These are phyloP conservation scores for Epichloe glyceriae DNA, from an alignment of 2,329 filamentous ascomycete genomes.

Conservation along the genomic window DNA sequence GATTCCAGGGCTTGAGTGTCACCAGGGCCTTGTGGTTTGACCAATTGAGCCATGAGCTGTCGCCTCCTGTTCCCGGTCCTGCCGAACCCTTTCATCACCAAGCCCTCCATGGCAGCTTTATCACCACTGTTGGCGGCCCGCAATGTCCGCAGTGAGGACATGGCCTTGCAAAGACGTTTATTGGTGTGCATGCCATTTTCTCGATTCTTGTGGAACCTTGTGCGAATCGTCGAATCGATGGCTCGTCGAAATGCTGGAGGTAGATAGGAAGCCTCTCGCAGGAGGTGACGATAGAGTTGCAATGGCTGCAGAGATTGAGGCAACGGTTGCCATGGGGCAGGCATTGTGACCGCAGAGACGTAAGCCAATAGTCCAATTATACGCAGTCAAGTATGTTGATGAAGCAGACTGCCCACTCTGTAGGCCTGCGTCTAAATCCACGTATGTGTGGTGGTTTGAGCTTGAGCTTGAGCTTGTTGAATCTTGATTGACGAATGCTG, in stretches of 20 bases:
- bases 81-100: constrained; percentile 39
- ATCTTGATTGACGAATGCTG: too few species aligned
- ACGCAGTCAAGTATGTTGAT: neutral
- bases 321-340: constrained; percentile 14
- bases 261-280: constrained; percentile 49
- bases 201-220: constrained; percentile 31
- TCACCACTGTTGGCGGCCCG: constrained; percentile 42
- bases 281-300: constrained; percentile 43
- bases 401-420: neutral
- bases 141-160: constrained; percentile 31
- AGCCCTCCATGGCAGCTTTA: constrained; percentile 28
- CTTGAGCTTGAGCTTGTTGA: neutral
- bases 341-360: constrained; percentile 12
- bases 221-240: constrained; percentile 29
- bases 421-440: neutral
- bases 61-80: constrained; percentile 38
- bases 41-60: constrained; percentile 29
- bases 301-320: constrained; percentile 14
- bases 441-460: neutral
- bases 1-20: constrained; percentile 29
- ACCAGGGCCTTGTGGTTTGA: constrained; percentile 22
- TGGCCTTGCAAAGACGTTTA: constrained; percentile 27
- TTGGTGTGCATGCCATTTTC: constrained; percentile 15
- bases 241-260: constrained; percentile 35
- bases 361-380: neutral